phyloP scores from a whole-genome alignment of 768 basidiomycete genomes.

The Mycena pura region DNA sequence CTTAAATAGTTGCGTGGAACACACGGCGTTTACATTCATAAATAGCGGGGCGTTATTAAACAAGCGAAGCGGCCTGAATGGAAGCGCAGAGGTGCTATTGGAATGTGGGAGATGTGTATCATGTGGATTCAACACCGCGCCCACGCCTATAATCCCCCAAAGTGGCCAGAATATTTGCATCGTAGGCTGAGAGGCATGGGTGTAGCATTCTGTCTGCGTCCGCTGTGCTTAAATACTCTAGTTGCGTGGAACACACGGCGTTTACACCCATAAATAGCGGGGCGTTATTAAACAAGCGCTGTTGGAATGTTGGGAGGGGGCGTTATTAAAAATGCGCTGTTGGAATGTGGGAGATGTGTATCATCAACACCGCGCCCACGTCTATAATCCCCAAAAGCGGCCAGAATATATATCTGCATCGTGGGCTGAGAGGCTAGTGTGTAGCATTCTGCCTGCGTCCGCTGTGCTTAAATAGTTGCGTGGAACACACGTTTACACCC shows the following conservation, averaged over 20 bases:
- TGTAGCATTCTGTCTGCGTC: neutral
- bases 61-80: neutral
- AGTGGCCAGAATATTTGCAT: conserved; percentile 1
- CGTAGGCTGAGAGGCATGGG: neutral
- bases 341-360: neutral
- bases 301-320: neutral
- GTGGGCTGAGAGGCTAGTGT: neutral
- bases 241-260: neutral
- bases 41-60: neutral
- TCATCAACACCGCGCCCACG: neutral
- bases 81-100: neutral
- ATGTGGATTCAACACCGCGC: neutral
- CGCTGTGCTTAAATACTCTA: conserved; percentile 3
- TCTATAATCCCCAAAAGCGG: neutral
- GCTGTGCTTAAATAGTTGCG: conserved; percentile 4
- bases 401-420: conserved; percentile 7
- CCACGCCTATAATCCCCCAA: neutral
- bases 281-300: neutral
- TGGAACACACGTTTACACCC: neutral
- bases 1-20: conserved; percentile 5
- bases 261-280: neutral
- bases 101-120: neutral
- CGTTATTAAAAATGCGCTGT: too few species aligned
- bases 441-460: neutral
- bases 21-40: neutral